Evolutionary conservation across 345 rosid species (phyloP).

Genomic region (Salix purpurea): DNA sequence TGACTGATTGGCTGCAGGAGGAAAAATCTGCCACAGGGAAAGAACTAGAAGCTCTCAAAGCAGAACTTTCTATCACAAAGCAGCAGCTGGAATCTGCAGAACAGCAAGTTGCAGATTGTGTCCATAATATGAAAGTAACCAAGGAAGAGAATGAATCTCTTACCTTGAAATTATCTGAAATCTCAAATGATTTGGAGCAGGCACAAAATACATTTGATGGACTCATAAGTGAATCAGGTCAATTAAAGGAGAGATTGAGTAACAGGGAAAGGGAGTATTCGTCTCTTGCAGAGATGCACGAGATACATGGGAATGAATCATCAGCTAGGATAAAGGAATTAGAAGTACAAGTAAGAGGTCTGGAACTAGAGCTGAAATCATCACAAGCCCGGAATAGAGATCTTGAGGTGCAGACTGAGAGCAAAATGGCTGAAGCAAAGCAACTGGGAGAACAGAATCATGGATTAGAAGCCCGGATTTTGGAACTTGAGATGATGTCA

Average conservation of each 20-base stretch:
- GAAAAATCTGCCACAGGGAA: conserved; percentile 36
- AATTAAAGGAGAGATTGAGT: conserved; percentile 35
- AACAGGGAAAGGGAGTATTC: conserved; percentile 51
- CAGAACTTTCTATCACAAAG: conserved; percentile 38
- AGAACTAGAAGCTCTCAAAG: conserved; percentile 40
- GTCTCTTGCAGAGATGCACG: conserved; percentile 41
- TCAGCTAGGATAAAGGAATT: conserved; percentile 35
- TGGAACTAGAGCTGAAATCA: conserved; percentile 49
- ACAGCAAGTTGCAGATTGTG: conserved; percentile 41
- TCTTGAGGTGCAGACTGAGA: conserved; percentile 42
- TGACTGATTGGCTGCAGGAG: conserved; percentile 38
- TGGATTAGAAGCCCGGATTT: conserved; percentile 40
- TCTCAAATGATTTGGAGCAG: conserved; percentile 36
- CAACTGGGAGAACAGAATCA: conserved; percentile 42
- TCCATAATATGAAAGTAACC: conserved; percentile 28
- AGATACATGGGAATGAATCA: conserved; percentile 42
- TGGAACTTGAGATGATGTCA: conserved; percentile 45
- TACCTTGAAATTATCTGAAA: conserved; percentile 16
- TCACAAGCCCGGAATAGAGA: conserved; percentile 30
- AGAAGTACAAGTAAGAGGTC: conserved; percentile 29
- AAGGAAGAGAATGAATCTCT: conserved; percentile 55
- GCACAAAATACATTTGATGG: conserved; percentile 36
- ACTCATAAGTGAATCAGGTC: conserved; percentile 37
- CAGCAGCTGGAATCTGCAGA: conserved; percentile 62
- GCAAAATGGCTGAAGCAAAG: conserved; percentile 39